Base-by-base conservation (phyloP, 192 early-diverging fungal genomes). In the Backusella australiensis region DNA sequence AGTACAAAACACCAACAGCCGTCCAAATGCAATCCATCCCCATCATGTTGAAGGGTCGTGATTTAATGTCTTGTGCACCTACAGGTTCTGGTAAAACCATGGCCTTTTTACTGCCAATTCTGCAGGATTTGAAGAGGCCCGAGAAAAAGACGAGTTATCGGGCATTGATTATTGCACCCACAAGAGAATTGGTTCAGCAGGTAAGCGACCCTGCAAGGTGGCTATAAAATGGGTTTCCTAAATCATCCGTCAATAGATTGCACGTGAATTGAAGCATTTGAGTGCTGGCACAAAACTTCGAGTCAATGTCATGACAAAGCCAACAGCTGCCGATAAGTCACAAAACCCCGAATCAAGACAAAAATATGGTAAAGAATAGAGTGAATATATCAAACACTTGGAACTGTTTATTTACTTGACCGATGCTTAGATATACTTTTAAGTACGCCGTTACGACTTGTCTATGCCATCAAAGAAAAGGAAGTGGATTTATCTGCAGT, bases 11-110 rank as follows among this genome's bases (percentile, higher is more conserved):
- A 80, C 83, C 88, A 76, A 89, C 59, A 67, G 82, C 84, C 76
- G 78, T 41, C 77, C 79, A 65, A 78, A 75, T 69, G 88, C 88
- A 83, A 76, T 85, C 73, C 56, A 78, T 65, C 75, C 83, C 73
- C 79, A 88, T 97, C 6, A 88, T 95, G 36, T 80, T 98, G n/a
- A 92, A 96, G 53, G 89, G 90, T n/a, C 90, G 96, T 15, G 98
- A 99, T 80, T 39, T 99, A 3, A 96, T 99, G 87, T 94, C 96
- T 2, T 94, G 94, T 83, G 96, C 98, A 9, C 98, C 96, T 39
- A 99, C 98, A 23, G 97, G 98, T 71, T 97, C 96, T 6, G 98
- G 98, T 79, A 99, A 99, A 84, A 99, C 98, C 1, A 80, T 98
- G 79, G 97, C 98, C 0, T 99, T 93, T 72, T 74, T 97, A 46